Evolutionary conservation across 2,329 filamentous ascomycete genomes (phyloP), one percentile per base, ranked within the genome.

Genomic region (Falciphora oryzae): DNA sequence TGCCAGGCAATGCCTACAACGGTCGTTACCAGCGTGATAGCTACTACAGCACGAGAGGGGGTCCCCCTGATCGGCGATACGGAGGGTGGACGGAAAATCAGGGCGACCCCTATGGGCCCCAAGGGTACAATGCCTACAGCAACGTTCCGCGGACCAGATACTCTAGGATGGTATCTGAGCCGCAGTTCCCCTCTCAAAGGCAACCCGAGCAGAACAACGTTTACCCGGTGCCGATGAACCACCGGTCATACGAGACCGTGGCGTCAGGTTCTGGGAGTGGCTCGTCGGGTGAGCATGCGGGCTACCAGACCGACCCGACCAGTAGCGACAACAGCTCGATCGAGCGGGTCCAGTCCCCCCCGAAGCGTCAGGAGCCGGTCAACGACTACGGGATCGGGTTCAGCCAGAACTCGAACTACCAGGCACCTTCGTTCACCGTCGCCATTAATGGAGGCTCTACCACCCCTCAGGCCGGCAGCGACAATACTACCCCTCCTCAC

Each of bases 261-360:
- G 90, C 90, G 53, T 92, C 91, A 16, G 89, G 89, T 66, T 87
- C 88, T 14, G 89, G 87, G 28, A 91, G 88, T 71, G 90, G 88
- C 62, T 90, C 86, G 69, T 86, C 89, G 68, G 87, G 80, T 64
- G 93, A 97, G 65, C 88, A 88, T 16, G 88, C 85, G 73, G 89
- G 88, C 65, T 93, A 95, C 75, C 89, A 89, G 68, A 96, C 92
- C 66, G 93, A 97, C 73, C 93, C 91, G 57, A 79, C 84, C 65
- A 95, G 91, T 78, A 97, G 93, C 73, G 91, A 97, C 73, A 96
- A 96, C 78, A 96, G 92, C 78, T 96, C 92, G 1, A 86, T 96
- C 70, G 92, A 97, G 73, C 88, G 92, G 67, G 80, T 88, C 29
- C 79, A 82, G 65, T 84, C 87, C 63, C 80, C 81, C 6, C 78